Evolutionary conservation across 2,329 filamentous ascomycete genomes (phyloP).

Genomic region (Macrophomina tecta): DNA sequence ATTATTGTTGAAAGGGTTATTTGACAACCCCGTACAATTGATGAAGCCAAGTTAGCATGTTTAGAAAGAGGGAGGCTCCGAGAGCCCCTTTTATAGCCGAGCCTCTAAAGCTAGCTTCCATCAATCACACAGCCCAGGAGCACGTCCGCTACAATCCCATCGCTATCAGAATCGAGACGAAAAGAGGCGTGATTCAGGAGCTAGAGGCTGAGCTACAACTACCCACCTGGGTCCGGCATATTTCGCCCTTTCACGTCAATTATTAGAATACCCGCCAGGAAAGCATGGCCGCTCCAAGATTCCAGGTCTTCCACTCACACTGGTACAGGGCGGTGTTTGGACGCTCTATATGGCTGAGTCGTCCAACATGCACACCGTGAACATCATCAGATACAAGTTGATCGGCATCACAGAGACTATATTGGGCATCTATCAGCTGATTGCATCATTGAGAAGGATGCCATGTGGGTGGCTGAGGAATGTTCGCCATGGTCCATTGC

Average conservation of each 20-base stretch:
- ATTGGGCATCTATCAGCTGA: slow-evolving; percentile 26
- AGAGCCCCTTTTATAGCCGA: too few species aligned
- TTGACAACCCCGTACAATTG: too few species aligned
- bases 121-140: slow-evolving; percentile 25
- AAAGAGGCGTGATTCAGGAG: slow-evolving; percentile 5
- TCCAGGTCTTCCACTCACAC: slow-evolving; percentile 18
- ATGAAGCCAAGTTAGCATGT: too few species aligned
- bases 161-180: slow-evolving; percentile 28
- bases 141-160: slow-evolving; percentile 20
- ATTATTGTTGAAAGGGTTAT: slow-evolving; percentile 5
- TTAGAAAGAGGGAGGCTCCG: too few species aligned
- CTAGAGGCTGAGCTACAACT: slow-evolving; percentile 17
- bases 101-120: neutral
- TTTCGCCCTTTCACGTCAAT: slow-evolving; percentile 15
- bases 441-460: slow-evolving; percentile 27
- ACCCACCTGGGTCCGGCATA: slow-evolving; percentile 25
- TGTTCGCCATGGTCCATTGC: slow-evolving; percentile 23
- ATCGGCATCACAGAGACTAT: slow-evolving; percentile 21
- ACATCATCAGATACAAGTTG: slow-evolving; percentile 5
- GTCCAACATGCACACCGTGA: neutral
- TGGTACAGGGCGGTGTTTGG: slow-evolving; percentile 29
- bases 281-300: neutral
- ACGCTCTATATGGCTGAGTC: slow-evolving; percentile 9
- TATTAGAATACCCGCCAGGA: neutral
- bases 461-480: slow-evolving; percentile 8